Evolutionary conservation across 441 rosid genomes (phyloP), one percentile per base, ranked within the genome.

Genomic region (Capsella rubella): DNA sequence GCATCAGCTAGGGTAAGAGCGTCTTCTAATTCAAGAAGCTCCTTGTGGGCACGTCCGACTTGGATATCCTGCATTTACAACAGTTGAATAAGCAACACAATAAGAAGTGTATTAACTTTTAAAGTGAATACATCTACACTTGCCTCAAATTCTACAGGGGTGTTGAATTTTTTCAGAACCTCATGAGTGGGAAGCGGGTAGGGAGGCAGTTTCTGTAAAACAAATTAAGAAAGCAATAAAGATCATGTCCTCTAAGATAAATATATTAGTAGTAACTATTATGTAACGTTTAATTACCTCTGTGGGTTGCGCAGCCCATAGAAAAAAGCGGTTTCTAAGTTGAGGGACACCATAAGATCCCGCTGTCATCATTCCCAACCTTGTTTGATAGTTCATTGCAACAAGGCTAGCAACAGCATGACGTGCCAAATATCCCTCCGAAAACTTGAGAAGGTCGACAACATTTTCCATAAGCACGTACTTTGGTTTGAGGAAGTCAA

Each of bases 391-490:
- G 21, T 71, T 62, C 83, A 82, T 79, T 2, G 78, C 55, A 32
- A 82, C 85, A 4, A 82, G 76, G 5, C 80, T 75, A 15, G 79
- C 81, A 4, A 79, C 56, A 7, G 83, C 85, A 46, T 46, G 71
- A 25, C 85, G 81, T 5, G 62, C 79, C 7, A 75, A 47, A 59
- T 67, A 74, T 3, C 83, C 83, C 0, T 63, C 15, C 1, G 80
- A 72, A 47, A 82, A 82, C 58, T 29, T 82, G 8, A 79, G 21
- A 4, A 82, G 69, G 25, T 79, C 83, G 0, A 79, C 85, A 0
- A 79, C 85, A 28, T 82, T 82, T 47, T 82, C 85, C 85, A 82
- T 82, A n/a, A 82, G 71, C 5, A 77, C 75, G 49, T 79, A 79
- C 1, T 74, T 77, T 50, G 85, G 85, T 60, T 76, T 82, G 40